These are phyloP conservation scores for Helotiales sp. DNA, from an alignment of 2,329 filamentous ascomycete genomes.

Conservation along the genomic window DNA sequence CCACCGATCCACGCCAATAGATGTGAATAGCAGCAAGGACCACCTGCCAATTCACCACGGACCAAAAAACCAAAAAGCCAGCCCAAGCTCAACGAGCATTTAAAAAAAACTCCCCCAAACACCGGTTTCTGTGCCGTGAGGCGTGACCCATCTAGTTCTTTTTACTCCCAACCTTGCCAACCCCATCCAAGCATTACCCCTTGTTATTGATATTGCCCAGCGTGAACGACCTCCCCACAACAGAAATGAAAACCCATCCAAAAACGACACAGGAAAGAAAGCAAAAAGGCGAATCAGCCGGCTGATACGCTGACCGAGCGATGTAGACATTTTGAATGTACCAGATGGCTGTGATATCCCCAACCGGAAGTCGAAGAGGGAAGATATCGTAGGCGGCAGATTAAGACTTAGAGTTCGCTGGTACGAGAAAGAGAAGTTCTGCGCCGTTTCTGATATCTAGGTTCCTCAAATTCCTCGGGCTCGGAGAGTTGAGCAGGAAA, in stretches of 20 bases:
- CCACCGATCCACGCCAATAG: background rate
- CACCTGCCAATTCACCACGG: background rate
- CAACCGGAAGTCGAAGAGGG: background rate
- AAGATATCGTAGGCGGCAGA: background rate
- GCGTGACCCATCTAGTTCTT: constrained; percentile 30
- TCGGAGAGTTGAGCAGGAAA: too few relatives aligned
- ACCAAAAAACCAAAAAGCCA: constrained; percentile 3
- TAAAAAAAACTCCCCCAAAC: constrained; percentile 22
- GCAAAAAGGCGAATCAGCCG: constrained; percentile 18
- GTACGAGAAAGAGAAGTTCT: too few relatives aligned
- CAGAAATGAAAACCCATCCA: constrained; percentile 8
- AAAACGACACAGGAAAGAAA: constrained; percentile 14
- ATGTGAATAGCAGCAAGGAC: too few relatives aligned
- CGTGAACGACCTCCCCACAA: too few relatives aligned
- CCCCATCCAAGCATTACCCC: too few relatives aligned
- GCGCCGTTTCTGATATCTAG: too few relatives aligned
- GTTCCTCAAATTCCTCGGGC: too few relatives aligned
- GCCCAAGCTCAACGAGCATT: background rate
- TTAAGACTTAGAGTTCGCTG: too few relatives aligned
- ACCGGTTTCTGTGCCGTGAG: constrained; percentile 29
- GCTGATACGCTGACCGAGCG: constrained; percentile 10
- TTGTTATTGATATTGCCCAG: too few relatives aligned
- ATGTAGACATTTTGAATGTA: background rate
- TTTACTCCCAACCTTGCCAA: constrained; percentile 24
- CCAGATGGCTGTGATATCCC: background rate